Conservation (phyloP, 108 stramenopile genomes). For the Phaeodactylum tricornutum region DNA sequence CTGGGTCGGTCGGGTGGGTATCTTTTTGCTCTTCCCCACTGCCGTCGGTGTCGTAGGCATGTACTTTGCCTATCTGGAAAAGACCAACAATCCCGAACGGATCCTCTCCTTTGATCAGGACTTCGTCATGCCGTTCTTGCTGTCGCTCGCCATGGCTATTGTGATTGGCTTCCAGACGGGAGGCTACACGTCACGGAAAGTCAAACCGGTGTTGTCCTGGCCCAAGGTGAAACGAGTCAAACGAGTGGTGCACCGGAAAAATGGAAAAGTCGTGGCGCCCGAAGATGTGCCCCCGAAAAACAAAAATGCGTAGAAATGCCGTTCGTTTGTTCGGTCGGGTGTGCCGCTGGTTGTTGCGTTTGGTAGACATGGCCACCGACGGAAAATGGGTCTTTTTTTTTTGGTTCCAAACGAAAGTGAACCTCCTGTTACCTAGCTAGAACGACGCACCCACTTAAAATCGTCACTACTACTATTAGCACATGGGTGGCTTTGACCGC, state of each 20-base stretch:
- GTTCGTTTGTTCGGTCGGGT: too few species aligned
- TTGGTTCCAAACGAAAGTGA: too few species aligned
- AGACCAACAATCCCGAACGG: slow-evolving; percentile 2
- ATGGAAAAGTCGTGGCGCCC: too few species aligned
- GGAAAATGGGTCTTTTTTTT: too few species aligned
- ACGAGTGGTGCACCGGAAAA: slow-evolving; percentile 29
- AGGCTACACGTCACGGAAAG: slow-evolving; percentile 21
- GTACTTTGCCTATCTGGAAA: slow-evolving; percentile 28
- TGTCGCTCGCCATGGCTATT: slow-evolving; percentile 31
- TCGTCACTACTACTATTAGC: too few species aligned
- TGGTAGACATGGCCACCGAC: too few species aligned
- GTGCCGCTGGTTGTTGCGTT: too few species aligned
- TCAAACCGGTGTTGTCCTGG: slow-evolving; percentile 27
- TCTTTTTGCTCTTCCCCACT: slow-evolving; percentile 41
- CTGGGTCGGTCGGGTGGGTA: not conserved
- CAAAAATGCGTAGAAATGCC: too few species aligned
- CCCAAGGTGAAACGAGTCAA: slow-evolving; percentile 34
- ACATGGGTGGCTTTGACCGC: too few species aligned
- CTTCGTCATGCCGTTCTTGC: slow-evolving; percentile 44
- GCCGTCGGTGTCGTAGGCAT: slow-evolving; percentile 33
- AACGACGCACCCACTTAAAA: too few species aligned
- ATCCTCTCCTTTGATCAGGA: slow-evolving; percentile 41
- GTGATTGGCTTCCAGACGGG: slow-evolving; percentile 56
- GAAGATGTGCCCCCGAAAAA: too few species aligned
- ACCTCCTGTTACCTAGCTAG: too few species aligned